phyloP scores from a whole-genome alignment of 306 rosid genomes.

The Canavalia gladiata region DNA sequence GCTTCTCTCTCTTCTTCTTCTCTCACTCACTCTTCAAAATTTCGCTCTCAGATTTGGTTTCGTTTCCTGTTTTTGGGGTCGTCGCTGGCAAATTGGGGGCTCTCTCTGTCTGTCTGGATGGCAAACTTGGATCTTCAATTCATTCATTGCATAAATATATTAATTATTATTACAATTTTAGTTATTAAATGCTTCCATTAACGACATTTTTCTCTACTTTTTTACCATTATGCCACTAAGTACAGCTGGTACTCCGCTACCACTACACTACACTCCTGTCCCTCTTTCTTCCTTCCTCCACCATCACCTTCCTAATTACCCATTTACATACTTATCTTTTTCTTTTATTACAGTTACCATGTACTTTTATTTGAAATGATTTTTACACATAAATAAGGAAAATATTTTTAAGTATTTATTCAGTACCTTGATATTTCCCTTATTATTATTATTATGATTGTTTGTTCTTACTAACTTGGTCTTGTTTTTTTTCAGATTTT shows the following conservation, averaged over 20 bases:
- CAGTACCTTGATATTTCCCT: too few relatives aligned
- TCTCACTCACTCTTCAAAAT: slow-evolving; percentile 17
- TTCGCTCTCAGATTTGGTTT: slow-evolving; percentile 51
- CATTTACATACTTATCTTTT: too few relatives aligned
- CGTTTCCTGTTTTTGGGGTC: slow-evolving; percentile 37
- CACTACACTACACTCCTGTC: neutral
- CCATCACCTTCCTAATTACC: too few relatives aligned
- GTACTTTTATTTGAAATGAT: too few relatives aligned
- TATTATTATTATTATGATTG: too few relatives aligned
- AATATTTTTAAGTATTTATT: too few relatives aligned
- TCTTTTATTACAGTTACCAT: too few relatives aligned
- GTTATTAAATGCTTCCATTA: slow-evolving; percentile 36
- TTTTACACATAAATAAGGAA: too few relatives aligned
- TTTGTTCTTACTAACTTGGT: too few relatives aligned
- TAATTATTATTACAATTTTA: slow-evolving; percentile 18
- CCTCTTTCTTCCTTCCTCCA: neutral
- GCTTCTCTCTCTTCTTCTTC: neutral
- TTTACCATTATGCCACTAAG: slow-evolving; percentile 48
- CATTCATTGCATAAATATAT: slow-evolving; percentile 34
- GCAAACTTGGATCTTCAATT: slow-evolving; percentile 53
- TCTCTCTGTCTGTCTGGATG: slow-evolving; percentile 21
- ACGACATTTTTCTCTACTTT: slow-evolving; percentile 1
- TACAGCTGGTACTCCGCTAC: slow-evolving; percentile 39
- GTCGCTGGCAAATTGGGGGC: slow-evolving; percentile 45
- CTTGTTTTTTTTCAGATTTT: neutral